Evolutionary conservation across 176 grass and related monocot genomes (phyloP).

Genomic region (Triticum dicoccoides): DNA sequence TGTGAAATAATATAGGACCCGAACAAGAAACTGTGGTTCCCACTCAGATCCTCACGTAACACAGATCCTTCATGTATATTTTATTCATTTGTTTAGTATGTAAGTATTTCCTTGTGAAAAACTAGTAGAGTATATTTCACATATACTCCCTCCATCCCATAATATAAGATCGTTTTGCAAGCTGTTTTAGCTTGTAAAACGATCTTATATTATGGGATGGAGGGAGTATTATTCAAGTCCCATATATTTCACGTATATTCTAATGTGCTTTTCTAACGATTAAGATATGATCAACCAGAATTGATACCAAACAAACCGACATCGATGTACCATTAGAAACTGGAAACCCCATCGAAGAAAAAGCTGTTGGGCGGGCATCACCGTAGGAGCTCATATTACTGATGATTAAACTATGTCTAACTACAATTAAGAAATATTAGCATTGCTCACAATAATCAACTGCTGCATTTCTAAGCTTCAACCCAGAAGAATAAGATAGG

Average conservation of each 20-base stretch:
- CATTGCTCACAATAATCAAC: background rate
- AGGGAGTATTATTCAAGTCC: background rate
- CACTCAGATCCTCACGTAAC: background rate
- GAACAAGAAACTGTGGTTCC: background rate
- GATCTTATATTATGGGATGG: too few relatives aligned
- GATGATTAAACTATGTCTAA: background rate
- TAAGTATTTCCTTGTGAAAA: background rate
- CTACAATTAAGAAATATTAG: background rate
- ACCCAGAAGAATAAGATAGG: background rate
- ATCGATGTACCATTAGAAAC: background rate
- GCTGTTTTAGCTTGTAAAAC: too few relatives aligned
- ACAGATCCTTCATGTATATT: background rate
- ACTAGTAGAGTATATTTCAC: background rate
- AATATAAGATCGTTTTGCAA: too few relatives aligned
- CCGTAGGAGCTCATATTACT: background rate
- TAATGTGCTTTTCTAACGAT: background rate
- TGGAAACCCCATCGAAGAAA: background rate
- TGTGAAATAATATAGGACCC: slow-evolving; percentile 1
- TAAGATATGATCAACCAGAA: background rate
- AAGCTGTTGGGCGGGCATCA: slow-evolving; percentile 8
- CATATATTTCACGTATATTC: background rate
- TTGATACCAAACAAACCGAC: background rate
- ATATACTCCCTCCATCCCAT: background rate
- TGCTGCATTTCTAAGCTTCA: slow-evolving; percentile 15
- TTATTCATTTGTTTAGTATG: background rate